These are phyloP conservation scores for Cucurbita maxima DNA, from an alignment of 306 rosid species.

Conservation along the genomic window DNA sequence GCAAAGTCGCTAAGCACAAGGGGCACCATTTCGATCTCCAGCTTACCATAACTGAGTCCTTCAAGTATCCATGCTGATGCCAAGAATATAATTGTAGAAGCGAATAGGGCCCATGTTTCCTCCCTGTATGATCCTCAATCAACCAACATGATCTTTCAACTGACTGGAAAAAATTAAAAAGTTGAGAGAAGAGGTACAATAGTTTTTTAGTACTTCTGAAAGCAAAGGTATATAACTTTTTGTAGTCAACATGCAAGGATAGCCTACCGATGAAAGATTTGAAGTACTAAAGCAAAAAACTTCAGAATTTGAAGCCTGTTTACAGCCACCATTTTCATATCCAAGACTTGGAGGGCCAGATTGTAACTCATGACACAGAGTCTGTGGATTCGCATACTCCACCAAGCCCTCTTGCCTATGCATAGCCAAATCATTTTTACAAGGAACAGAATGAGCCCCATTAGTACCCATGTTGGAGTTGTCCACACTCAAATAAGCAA, in stretches of 20 bases:
- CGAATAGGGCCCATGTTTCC: conserved; percentile 70
- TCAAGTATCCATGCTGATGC: conserved; percentile 64
- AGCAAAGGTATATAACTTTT: background rate
- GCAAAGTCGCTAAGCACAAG: background rate
- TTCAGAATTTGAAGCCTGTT: conserved; percentile 15
- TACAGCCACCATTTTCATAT: conserved; percentile 12
- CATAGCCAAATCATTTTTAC: conserved; percentile 18
- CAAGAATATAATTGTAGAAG: conserved; percentile 54
- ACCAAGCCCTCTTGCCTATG: conserved; percentile 19
- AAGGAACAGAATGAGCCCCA: conserved; percentile 18
- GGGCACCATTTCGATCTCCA: conserved; percentile 4
- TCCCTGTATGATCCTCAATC: conserved; percentile 58
- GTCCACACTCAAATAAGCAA: conserved; percentile 39
- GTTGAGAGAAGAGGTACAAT: background rate
- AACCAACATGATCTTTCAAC: conserved; percentile 61
- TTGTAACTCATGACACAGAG: conserved; percentile 21
- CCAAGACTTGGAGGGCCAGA: conserved; percentile 17
- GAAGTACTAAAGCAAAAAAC: conserved; percentile 12
- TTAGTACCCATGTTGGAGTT: conserved; percentile 20
- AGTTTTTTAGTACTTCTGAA: background rate
- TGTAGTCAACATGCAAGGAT: conserved; percentile 3
- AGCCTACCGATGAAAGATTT: conserved; percentile 23
- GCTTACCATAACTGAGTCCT: conserved; percentile 58
- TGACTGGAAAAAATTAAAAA: conserved; percentile 23
- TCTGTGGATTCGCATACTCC: conserved; percentile 16